Base-by-base conservation (phyloP, 192 early-diverging fungal genomes). In the Backusella westeae region DNA sequence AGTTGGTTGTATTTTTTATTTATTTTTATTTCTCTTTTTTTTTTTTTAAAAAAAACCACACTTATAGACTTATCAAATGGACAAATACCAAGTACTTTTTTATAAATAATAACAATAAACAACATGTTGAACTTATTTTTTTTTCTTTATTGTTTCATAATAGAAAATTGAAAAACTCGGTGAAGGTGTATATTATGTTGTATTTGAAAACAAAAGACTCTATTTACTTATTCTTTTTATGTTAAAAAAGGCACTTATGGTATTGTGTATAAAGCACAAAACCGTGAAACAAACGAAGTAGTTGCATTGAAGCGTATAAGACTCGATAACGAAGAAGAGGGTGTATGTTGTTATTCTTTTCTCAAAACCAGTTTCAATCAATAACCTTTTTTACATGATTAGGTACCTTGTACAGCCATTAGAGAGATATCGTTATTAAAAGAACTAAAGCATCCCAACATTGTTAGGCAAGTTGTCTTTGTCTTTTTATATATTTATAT, bases 221-320 rank as follows among this genome's bases (percentile, higher is more conserved):
- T 12, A 42, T 39, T 0, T 46, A 71, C 39, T 46, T 32, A 46
- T 3, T n/a, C 41, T 26, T 71, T 10, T 82, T 14, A 6, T 32
- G 3, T 32, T 32, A 32, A 2, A 69, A 6, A 41, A 90, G 91
- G 94, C 73, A 98, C 98, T 4, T 99, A 98, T 81, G 98, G 97
- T 39, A 96, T 98, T 69, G 98, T 99, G 4, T 99, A 99, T 91
- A 99, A 99, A 85, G 98, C 97, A 3, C 96, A 99, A 82, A 96
- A 97, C 87, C 85, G 92, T 75, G 95, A 96, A 52, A 96, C 93
- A 21, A 93, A 93, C 78, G 96, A 97, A 75, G 94, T 99, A n/a
- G 97, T 99, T 8, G 98, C 98, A 26, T 85, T 99, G 71, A 99
- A 99, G 85, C 91, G 96, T 41, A 95, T 96, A 78, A 90, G 94